Percentiles rank a stretch among this genome's conserved stretches.
These are phyloP conservation scores for Crucibulum laeve DNA, from an alignment of 768 basidiomycete species.

Conservation along the genomic window DNA sequence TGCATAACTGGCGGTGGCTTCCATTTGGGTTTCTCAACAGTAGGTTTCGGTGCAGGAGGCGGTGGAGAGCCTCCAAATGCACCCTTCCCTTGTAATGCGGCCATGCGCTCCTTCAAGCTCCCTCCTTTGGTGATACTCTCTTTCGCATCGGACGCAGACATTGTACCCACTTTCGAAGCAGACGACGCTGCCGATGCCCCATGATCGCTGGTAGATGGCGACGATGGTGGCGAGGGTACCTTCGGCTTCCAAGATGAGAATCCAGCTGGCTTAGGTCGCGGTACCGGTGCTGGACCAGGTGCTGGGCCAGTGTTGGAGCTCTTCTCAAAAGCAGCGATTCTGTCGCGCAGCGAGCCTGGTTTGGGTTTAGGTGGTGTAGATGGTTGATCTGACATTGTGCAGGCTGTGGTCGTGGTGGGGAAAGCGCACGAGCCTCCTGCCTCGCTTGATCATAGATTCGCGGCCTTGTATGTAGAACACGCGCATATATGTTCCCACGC, in stretches of 20 bases:
- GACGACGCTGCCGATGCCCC: constrained; percentile 15
- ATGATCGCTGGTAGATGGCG: constrained; percentile 17
- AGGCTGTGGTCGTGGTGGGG: too few species aligned
- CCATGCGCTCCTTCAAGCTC: constrained; percentile 92
- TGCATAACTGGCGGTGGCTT: constrained; percentile 66
- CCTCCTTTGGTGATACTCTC: constrained; percentile 78
- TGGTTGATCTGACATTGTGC: constrained; percentile 53
- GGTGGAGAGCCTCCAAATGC: constrained; percentile 68
- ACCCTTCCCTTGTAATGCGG: constrained; percentile 81
- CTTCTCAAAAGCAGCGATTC: constrained; percentile 87
- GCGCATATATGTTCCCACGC: too few species aligned
- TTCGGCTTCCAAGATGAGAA: constrained; percentile 69
- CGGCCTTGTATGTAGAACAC: too few species aligned
- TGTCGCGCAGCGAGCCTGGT: constrained; percentile 76
- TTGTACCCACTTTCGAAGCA: constrained; percentile 33
- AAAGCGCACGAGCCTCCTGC: too few species aligned
- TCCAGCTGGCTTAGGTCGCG: constrained; percentile 64
- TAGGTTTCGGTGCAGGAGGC: constrained; percentile 51
- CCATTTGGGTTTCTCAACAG: constrained; percentile 77
- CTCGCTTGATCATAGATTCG: too few species aligned
- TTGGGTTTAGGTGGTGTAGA: constrained; percentile 58
- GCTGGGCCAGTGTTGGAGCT: constrained; percentile 33
- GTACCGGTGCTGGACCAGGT: constrained; percentile 35
- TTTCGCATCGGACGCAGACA: constrained; percentile 86
- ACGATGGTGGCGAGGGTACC: constrained; percentile 45